Percentiles rank a stretch among this genome's conserved stretches.
Conservation (phyloP, 805 yeast genomes). For the Kluyveromyces aestuarii region DNA sequence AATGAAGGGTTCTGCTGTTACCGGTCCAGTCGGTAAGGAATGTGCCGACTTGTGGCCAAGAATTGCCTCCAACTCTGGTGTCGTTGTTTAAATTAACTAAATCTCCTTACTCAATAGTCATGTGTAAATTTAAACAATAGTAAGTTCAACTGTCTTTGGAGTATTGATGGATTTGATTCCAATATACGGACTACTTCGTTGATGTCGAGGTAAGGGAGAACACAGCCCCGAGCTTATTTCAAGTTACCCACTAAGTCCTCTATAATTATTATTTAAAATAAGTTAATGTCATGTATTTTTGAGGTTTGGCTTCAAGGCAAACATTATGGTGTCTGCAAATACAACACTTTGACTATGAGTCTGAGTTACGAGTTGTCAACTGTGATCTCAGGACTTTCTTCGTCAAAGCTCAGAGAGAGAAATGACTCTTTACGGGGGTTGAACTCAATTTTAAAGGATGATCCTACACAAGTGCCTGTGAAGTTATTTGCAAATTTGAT, state of each 20-base stretch:
- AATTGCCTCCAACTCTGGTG: constrained; percentile 99
- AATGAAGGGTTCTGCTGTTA: constrained; percentile 99
- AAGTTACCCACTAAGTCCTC: no score
- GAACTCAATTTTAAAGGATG: constrained; percentile 22
- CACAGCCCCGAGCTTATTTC: no score
- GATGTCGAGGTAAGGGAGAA: no score
- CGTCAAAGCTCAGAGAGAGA: constrained; percentile 46
- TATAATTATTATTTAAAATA: no score
- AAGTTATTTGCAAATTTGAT: constrained; percentile 16
- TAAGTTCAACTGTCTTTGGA: neutral
- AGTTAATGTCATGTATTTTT: no score
- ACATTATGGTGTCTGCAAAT: no score
- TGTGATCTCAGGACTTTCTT: constrained; percentile 26
- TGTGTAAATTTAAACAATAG: constrained; percentile 7
- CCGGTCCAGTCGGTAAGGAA: constrained; percentile 99
- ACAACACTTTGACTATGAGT: neutral
- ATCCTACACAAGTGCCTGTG: constrained; percentile 14
- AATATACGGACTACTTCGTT: no score
- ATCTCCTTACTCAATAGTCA: constrained; percentile 1
- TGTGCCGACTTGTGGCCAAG: constrained; percentile 99
- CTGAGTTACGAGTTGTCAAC: neutral
- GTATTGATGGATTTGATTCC: neutral
- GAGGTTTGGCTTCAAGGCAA: no score
- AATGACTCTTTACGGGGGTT: constrained; percentile 39
- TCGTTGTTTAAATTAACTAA: constrained; percentile 71